Evolutionary conservation across 2,329 filamentous ascomycete species (phyloP).

Genomic region (Aspergillus tubingensis): DNA sequence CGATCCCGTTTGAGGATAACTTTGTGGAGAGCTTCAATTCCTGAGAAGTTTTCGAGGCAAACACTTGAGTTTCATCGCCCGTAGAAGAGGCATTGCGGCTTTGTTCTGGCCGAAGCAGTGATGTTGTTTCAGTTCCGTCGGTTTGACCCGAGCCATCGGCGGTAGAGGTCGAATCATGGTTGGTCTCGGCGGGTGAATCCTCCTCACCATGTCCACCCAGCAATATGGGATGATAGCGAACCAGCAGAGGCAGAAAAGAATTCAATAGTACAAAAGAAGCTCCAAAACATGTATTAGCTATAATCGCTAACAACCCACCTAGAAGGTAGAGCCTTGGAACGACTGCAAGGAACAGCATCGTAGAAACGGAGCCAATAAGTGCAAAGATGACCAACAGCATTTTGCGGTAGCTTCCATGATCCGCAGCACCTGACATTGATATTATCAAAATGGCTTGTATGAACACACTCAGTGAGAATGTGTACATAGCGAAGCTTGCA

Average conservation of each 20-base stretch:
- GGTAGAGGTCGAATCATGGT: slow-evolving; percentile 13
- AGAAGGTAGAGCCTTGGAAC: slow-evolving; percentile 74
- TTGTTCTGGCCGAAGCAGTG: slow-evolving; percentile 27
- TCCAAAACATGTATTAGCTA: slow-evolving; percentile 92
- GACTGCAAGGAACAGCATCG: slow-evolving; percentile 85
- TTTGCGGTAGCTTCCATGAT: slow-evolving; percentile 92
- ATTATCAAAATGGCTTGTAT: slow-evolving; percentile 89
- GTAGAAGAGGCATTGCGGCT: slow-evolving; percentile 7
- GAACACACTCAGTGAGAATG: slow-evolving; percentile 88
- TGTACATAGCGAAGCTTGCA: slow-evolving; percentile 97
- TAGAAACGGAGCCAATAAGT: slow-evolving; percentile 74
- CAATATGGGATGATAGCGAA: slow-evolving; percentile 74
- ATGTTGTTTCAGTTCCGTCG: slow-evolving; percentile 25
- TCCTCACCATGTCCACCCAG: slow-evolving; percentile 30
- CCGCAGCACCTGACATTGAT: slow-evolving; percentile 92
- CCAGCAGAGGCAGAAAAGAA: slow-evolving; percentile 88
- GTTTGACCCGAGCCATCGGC: neutral
- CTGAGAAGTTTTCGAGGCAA: slow-evolving; percentile 46
- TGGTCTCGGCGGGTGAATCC: neutral
- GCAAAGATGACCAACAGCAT: slow-evolving; percentile 83
- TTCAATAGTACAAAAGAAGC: slow-evolving; percentile 94
- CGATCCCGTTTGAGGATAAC: slow-evolving; percentile 90
- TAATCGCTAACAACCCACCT: slow-evolving; percentile 78
- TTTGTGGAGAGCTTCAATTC: slow-evolving; percentile 82
- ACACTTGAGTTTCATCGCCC: slow-evolving; percentile 4